Conservation (phyloP, 345 rosid species). For the Murraya paniculata region DNA sequence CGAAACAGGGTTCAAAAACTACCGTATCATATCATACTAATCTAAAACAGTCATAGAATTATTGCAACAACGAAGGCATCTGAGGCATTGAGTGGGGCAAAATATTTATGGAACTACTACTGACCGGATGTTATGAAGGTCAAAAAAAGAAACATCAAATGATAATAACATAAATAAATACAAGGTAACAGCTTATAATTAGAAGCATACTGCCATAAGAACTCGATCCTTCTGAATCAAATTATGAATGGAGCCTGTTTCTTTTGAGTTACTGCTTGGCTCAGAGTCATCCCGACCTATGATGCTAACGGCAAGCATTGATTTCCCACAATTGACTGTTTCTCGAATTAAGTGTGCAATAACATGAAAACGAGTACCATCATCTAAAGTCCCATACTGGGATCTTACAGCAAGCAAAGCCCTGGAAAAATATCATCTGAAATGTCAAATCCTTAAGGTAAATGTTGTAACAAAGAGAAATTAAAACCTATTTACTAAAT, state of each 20-base stretch:
- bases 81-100: not conserved
- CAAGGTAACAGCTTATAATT: not conserved
- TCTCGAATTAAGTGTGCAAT: slow-evolving; percentile 87
- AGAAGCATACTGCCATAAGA: slow-evolving; percentile 60
- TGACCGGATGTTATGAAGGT: not conserved
- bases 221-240: slow-evolving; percentile 89
- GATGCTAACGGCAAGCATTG: slow-evolving; percentile 73
- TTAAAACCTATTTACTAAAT: not conserved
- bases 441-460: slow-evolving; percentile 13
- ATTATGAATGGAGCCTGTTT: slow-evolving; percentile 61
- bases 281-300: slow-evolving; percentile 68
- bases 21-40: not conserved
- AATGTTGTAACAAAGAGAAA: slow-evolving; percentile 7
- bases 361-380: slow-evolving; percentile 91
- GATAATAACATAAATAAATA: not conserved
- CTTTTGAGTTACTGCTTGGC: slow-evolving; percentile 59
- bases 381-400: slow-evolving; percentile 72
- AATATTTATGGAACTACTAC: slow-evolving; percentile 12
- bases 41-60: not conserved
- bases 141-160: not conserved
- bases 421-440: slow-evolving; percentile 41
- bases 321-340: slow-evolving; percentile 78
- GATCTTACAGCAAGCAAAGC: slow-evolving; percentile 77
- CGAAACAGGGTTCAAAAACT: not conserved
- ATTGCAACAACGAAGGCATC: not conserved